Conservation (phyloP, 2,329 filamentous ascomycete genomes). For the Lachnellula willkommii region DNA sequence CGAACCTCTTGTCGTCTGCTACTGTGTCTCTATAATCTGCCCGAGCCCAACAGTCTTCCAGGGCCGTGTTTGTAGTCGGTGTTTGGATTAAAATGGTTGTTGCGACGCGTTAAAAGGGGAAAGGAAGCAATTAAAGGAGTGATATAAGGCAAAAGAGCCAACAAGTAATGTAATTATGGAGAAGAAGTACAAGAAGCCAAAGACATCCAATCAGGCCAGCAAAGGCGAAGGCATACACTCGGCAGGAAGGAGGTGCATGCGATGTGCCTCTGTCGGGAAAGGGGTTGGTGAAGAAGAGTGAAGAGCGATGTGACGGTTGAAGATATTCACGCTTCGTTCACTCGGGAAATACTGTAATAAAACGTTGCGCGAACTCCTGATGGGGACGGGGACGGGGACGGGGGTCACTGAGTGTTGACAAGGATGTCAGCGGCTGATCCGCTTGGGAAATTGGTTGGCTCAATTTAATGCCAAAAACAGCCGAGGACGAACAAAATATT, state of each 20-base stretch:
- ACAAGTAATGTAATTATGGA: background rate
- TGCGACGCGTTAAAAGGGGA: slow-evolving; percentile 9
- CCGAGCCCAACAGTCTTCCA: slow-evolving; percentile 10
- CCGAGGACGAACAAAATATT: background rate
- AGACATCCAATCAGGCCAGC: slow-evolving; percentile 25
- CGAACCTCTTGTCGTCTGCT: slow-evolving; percentile 53
- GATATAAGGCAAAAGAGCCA: slow-evolving; percentile 22
- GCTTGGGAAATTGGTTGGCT: slow-evolving; percentile 5
- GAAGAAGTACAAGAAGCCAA: slow-evolving; percentile 14
- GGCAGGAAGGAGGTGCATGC: slow-evolving; percentile 8
- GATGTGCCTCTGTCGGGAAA: slow-evolving; percentile 5
- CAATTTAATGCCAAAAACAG: slow-evolving; percentile 1
- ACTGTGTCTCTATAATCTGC: slow-evolving; percentile 38
- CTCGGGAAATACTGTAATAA: slow-evolving; percentile 3
- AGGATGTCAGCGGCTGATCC: background rate
- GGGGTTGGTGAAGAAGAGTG: slow-evolving; percentile 6
- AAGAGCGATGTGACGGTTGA: slow-evolving; percentile 1
- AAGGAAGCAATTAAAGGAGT: slow-evolving; percentile 26
- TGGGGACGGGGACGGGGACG: background rate
- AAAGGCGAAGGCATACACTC: slow-evolving; percentile 16
- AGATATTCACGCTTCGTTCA: background rate
- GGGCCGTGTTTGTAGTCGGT: slow-evolving; percentile 4
- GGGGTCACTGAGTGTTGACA: background rate
- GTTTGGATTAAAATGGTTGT: slow-evolving; percentile 2
- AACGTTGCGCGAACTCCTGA: slow-evolving; percentile 10